Evolutionary conservation across 192 early-diverging fungal species (phyloP).

Genomic region (Phlyctochytrium arcticum): DNA sequence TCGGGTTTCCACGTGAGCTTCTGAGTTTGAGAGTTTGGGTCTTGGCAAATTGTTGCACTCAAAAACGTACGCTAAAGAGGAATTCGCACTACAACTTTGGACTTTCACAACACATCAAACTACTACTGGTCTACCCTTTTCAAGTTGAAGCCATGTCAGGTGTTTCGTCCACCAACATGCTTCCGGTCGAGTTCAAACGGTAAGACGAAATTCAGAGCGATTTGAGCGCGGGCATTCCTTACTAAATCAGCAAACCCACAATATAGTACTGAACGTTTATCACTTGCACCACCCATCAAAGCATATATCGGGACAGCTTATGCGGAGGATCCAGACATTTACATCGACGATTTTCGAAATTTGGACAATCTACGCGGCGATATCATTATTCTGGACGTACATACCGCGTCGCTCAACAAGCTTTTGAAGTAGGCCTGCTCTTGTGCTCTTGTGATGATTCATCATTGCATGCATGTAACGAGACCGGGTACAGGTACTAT

Average conservation of each 20-base stretch:
- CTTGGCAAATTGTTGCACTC: too few species aligned
- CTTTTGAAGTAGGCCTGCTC: conserved; percentile 51
- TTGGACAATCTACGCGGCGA: conserved; percentile 73
- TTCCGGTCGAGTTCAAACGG: conserved; percentile 53
- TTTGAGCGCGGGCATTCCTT: too few species aligned
- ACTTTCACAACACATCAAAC: too few species aligned
- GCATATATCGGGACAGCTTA: conserved; percentile 76
- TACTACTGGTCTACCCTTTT: too few species aligned
- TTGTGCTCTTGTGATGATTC: not conserved
- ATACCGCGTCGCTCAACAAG: conserved; percentile 61
- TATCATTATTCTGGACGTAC: conserved; percentile 59
- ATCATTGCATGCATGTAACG: not conserved
- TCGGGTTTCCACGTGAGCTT: too few species aligned
- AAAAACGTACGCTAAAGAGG: too few species aligned
- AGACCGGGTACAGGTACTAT: conserved; percentile 86
- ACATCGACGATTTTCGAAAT: conserved; percentile 79
- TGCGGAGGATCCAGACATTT: conserved; percentile 80
- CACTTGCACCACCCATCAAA: conserved; percentile 49
- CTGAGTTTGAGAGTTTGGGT: too few species aligned
- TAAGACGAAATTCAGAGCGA: too few species aligned
- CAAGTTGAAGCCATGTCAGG: conserved; percentile 21
- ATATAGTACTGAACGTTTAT: conserved; percentile 47
- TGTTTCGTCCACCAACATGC: conserved; percentile 45
- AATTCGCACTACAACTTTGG: too few species aligned
- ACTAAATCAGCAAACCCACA: too few species aligned